Conservation (phyloP, 1,284 basidiomycete genomes). For the Trametes pubescens region DNA sequence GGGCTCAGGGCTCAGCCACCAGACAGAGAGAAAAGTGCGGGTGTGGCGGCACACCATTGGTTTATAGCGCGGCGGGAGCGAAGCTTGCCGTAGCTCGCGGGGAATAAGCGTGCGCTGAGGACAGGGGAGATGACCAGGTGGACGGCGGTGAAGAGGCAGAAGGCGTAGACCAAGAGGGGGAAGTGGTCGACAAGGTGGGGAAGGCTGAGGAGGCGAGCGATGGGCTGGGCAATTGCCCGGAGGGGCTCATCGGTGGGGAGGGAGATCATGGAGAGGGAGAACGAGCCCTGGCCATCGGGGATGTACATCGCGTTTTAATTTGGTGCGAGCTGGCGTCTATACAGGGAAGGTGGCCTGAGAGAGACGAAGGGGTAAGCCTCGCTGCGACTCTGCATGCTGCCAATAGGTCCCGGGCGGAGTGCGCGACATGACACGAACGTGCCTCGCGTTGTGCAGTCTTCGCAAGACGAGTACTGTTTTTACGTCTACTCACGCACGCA, state of each 20-base stretch:
- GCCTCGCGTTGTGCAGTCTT: conserved; percentile 12
- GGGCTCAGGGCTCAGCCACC: not conserved
- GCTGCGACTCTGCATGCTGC: not conserved
- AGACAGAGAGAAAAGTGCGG: not conserved
- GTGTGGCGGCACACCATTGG: conserved; percentile 56
- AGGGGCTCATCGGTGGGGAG: conserved; percentile 34
- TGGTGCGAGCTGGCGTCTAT: conserved; percentile 24
- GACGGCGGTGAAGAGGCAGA: conserved; percentile 55
- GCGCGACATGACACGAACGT: conserved; percentile 17
- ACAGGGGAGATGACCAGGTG: conserved; percentile 61
- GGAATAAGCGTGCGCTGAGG: conserved; percentile 51
- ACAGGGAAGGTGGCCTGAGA: conserved; percentile 21
- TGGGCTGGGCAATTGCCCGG: conserved; percentile 32
- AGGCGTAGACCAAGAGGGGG: conserved; percentile 71
- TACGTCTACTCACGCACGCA: conserved; percentile 3
- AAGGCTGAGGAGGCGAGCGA: conserved; percentile 40
- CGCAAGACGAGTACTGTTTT: not conserved
- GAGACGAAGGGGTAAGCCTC: conserved; percentile 14
- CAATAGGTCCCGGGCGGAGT: not conserved
- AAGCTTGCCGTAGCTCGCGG: conserved; percentile 48
- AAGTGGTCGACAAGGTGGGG: conserved; percentile 63
- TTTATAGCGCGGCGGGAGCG: conserved; percentile 53
- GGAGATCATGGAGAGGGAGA: conserved; percentile 29
- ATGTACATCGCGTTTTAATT: conserved; percentile 30
- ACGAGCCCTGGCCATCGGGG: conserved; percentile 16